Conservation (phyloP, 768 basidiomycete genomes). For the Hypsizygus marmoreus region DNA sequence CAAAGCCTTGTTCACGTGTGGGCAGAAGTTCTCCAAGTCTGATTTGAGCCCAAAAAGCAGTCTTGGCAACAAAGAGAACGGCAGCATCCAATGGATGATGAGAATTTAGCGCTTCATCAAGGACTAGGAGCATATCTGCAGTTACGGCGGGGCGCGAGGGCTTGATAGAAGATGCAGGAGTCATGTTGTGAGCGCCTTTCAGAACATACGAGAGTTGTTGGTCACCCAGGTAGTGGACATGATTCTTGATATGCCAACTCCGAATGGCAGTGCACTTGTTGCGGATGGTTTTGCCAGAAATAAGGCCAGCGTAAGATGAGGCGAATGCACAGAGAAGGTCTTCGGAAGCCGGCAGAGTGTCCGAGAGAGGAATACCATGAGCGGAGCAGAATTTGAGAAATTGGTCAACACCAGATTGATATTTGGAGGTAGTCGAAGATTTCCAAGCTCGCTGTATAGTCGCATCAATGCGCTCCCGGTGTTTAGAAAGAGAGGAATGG, state of each 20-base stretch:
- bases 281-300: slow-evolving; percentile 18
- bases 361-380: slow-evolving; percentile 11
- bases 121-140: slow-evolving; percentile 16
- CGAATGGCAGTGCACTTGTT: slow-evolving; percentile 27
- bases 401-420: slow-evolving; percentile 7
- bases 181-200: slow-evolving; percentile 22
- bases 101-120: slow-evolving; percentile 19
- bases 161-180: slow-evolving; percentile 18
- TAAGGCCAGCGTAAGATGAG: slow-evolving; percentile 19
- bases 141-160: slow-evolving; percentile 24
- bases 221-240: slow-evolving; percentile 21
- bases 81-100: slow-evolving; percentile 20
- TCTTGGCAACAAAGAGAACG: slow-evolving; percentile 22
- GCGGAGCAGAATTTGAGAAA: slow-evolving; percentile 14
- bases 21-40: slow-evolving; percentile 33
- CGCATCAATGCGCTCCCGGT: not conserved
- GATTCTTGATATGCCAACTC: slow-evolving; percentile 34
- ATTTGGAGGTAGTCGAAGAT: slow-evolving; percentile 8
- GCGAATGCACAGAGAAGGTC: slow-evolving; percentile 30
- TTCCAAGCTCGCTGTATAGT: not conserved
- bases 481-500: not conserved
- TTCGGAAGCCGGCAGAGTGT: slow-evolving; percentile 25
- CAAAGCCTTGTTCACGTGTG: slow-evolving; percentile 1
- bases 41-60: slow-evolving; percentile 34
- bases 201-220: slow-evolving; percentile 22